Percentiles rank a stretch among this genome's conserved stretches.
phyloP scores from a whole-genome alignment of 805 yeast genomes.

The Candida chilensis region DNA sequence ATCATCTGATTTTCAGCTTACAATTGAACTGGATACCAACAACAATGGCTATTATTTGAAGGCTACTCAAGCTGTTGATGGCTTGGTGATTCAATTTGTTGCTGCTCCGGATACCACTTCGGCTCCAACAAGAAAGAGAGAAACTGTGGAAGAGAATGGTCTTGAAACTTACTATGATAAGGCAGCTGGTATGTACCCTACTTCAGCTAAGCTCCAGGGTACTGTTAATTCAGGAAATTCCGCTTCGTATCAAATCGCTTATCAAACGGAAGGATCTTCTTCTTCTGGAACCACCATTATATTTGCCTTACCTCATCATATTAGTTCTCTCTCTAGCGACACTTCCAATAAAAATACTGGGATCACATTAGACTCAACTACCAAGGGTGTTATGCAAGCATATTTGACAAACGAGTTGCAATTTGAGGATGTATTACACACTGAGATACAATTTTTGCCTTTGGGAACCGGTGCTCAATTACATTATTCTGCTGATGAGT shows the following conservation, averaged over 20 bases:
- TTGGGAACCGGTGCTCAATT: slow-evolving; percentile 17
- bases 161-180: slow-evolving; percentile 41
- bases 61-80: slow-evolving; percentile 23
- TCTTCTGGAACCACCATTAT: slow-evolving; percentile 32
- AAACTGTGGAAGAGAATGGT: too few species aligned
- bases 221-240: slow-evolving; percentile 29
- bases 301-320: slow-evolving; percentile 48
- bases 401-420: slow-evolving; percentile 27
- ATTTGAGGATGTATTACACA: slow-evolving; percentile 27
- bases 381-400: slow-evolving; percentile 42
- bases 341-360: slow-evolving; percentile 26
- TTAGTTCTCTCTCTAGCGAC: slow-evolving; percentile 19
- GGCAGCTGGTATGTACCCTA: slow-evolving; percentile 63
- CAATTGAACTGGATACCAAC: too few species aligned
- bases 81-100: slow-evolving; percentile 41
- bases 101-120: slow-evolving; percentile 25
- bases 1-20: slow-evolving; percentile 17
- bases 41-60: slow-evolving; percentile 20
- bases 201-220: slow-evolving; percentile 39
- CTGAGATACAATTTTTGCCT: slow-evolving; percentile 33
- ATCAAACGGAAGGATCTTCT: slow-evolving; percentile 42
- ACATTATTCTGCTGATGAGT: slow-evolving; percentile 31
- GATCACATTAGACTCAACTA: slow-evolving; percentile 31
- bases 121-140: too few species aligned
- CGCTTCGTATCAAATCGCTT: slow-evolving; percentile 39